A percentile compares a stretch with the other conserved stretches of the same genome.
phyloP scores from a whole-genome alignment of 1,139 yeast genomes.

The Scheffersomyces titani region DNA sequence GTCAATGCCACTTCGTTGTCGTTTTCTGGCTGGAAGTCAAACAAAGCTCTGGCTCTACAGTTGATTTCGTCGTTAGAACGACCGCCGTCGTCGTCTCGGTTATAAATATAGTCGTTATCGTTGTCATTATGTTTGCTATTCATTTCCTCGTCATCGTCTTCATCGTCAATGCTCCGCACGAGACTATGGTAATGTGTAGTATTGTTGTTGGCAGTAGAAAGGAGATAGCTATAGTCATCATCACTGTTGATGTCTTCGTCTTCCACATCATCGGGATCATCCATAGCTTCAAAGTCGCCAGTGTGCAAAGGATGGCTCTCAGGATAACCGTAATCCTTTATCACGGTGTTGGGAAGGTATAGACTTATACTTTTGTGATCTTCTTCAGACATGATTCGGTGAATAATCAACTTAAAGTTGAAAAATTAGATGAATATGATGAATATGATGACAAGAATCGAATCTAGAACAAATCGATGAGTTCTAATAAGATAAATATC shows the following conservation, averaged over 20 bases:
- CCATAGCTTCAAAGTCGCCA: constrained; percentile 40
- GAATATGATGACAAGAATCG: neutral
- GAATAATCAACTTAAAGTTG: neutral
- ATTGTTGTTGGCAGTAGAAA: constrained; percentile 10
- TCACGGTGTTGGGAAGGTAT: constrained; percentile 31
- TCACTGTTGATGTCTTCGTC: constrained; percentile 4
- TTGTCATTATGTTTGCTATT: constrained; percentile 1
- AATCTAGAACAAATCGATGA: neutral
- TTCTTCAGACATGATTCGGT: neutral
- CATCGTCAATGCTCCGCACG: constrained; percentile 4
- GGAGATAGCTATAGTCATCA: constrained; percentile 2
- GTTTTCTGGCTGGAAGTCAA: constrained; percentile 89
- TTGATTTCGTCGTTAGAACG: constrained; percentile 39
- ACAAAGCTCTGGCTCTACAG: constrained; percentile 76
- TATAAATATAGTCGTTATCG: constrained; percentile 6
- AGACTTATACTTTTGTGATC: neutral
- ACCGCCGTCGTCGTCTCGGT: constrained; percentile 9
- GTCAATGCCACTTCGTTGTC: constrained; percentile 80
- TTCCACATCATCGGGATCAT: constrained; percentile 15
- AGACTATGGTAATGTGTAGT: neutral
- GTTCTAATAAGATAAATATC: neutral
- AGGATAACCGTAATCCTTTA: constrained; percentile 80
- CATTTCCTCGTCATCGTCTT: constrained; percentile 5
- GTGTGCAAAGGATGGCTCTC: constrained; percentile 64
- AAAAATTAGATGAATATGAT: neutral